These are phyloP conservation scores for Osmanthus fragrans DNA, from an alignment of 257 asterid genomes.

Conservation along the genomic window DNA sequence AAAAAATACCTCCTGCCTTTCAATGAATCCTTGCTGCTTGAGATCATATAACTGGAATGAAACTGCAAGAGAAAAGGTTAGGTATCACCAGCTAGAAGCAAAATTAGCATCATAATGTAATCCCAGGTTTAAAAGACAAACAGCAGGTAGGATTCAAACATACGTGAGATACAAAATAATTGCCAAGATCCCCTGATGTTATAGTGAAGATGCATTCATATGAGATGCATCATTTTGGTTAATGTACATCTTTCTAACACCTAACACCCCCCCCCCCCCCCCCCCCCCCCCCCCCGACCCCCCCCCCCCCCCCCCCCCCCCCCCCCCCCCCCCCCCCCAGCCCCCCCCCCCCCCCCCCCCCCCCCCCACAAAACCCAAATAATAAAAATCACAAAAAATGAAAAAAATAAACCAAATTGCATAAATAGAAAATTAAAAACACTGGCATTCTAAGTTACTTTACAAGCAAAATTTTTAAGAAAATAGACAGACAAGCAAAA, in stretches of 20 bases:
- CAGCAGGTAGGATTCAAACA: neutral
- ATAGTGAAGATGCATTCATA: neutral
- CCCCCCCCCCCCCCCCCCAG: neutral
- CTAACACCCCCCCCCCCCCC: neutral
- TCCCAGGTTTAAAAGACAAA: neutral
- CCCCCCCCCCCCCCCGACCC: no score
- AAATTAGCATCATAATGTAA: constrained; percentile 11
- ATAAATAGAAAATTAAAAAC: neutral
- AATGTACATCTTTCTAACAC: neutral
- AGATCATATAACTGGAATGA: constrained; percentile 83
- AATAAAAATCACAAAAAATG: constrained; percentile 36
- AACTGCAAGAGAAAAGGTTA: constrained; percentile 49
- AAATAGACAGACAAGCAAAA: neutral
- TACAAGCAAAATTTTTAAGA: neutral
- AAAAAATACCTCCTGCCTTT: constrained; percentile 71
- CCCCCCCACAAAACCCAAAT: no score
- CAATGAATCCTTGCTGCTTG: constrained; percentile 89
- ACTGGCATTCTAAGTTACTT: neutral
- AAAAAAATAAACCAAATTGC: neutral
- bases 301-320: no score
- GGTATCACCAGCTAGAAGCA: constrained; percentile 29
- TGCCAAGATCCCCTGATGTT: neutral
- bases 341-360: neutral
- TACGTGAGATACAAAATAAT: neutral
- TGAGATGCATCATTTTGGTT: neutral